phyloP scores from a whole-genome alignment of 805 yeast genomes.

The Kazachstania bromeliacearum region DNA sequence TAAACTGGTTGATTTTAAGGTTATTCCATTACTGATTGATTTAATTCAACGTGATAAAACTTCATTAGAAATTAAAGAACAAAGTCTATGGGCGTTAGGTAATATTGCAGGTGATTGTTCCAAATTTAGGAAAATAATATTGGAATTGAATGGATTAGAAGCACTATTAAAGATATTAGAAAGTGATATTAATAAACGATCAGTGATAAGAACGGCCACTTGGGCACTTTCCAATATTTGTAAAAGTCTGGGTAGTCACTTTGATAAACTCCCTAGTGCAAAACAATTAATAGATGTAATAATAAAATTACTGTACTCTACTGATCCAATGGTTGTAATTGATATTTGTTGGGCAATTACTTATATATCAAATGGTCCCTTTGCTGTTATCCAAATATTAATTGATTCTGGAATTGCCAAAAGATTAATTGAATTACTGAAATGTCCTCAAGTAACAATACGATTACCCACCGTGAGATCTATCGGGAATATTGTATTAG shows the following conservation, averaged over 20 bases:
- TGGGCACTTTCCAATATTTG: constrained; percentile 94
- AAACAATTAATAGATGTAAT: neutral
- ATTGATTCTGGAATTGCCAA: constrained; percentile 90
- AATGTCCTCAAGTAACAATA: constrained; percentile 46
- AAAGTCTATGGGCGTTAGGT: constrained; percentile 97
- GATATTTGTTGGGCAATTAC: constrained; percentile 98
- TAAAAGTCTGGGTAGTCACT: constrained; percentile 44
- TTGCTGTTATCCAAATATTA: constrained; percentile 87
- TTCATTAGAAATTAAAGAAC: constrained; percentile 85
- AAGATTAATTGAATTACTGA: constrained; percentile 77
- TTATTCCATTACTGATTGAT: constrained; percentile 79
- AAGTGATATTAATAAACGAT: no score
- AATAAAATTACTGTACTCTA: constrained; percentile 66
- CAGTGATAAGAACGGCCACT: no score
- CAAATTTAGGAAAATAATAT: constrained; percentile 73
- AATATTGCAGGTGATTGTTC: constrained; percentile 96
- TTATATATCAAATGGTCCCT: constrained; percentile 79
- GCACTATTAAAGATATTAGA: constrained; percentile 75
- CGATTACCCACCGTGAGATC: constrained; percentile 42
- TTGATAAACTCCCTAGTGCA: neutral
- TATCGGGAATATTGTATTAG: constrained; percentile 93
- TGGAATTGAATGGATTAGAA: constrained; percentile 71
- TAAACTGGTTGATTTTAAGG: constrained; percentile 81
- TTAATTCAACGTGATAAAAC: constrained; percentile 50
- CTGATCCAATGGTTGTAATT: constrained; percentile 80